Evolutionary conservation across 1,284 basidiomycete genomes (phyloP), one percentile per base, ranked within the genome.

Genomic region (Ganoderma sinense): DNA sequence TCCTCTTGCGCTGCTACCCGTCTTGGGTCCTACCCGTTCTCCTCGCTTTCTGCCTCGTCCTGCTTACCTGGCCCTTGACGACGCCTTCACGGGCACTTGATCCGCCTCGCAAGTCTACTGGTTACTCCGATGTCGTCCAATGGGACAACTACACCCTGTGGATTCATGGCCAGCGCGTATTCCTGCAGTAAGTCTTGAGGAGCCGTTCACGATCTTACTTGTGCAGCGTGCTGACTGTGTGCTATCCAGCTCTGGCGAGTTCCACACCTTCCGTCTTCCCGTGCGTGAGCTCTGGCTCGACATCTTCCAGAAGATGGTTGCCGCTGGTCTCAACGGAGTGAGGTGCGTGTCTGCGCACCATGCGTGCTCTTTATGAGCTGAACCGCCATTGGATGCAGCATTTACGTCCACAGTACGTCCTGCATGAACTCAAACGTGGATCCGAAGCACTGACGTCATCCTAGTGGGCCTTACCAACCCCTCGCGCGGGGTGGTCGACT

Each of bases 231-330:
- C 59, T 61, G 59, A 61, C 40, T 18, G 23, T 61, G 16, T 4
- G 26, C 20, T 1, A 33, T 14, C 39, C 39, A 87, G 86, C 72
- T 86, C 86, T 0, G 93, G 93, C 58, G 94, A 96, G 79, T 95
- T 96, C 77, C 94, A 96, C 76, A 89, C 94, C 0, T 96, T 92
- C 81, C 87, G 94, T 33, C 82, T 95, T 2, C 94, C 94, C 2
- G 91, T 95, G 0, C 92, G 91, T 0, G 88, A 87, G 6, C 80
- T 96, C 66, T 96, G 94, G 94, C 85, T 89, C 20, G 94, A 96
- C 77, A 90, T 95, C 66, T 86, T 96, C 62, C 89, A 96, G 75
- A 96, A 94, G 78, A 83, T 90, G 73, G 93, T 93, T 74, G 94
- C 93, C 1, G 90, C 91, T 0, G 94, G 94, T 20, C 82, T 95